phyloP scores from a whole-genome alignment of 2,329 filamentous ascomycete genomes.

The Dactylellina cionopaga region DNA sequence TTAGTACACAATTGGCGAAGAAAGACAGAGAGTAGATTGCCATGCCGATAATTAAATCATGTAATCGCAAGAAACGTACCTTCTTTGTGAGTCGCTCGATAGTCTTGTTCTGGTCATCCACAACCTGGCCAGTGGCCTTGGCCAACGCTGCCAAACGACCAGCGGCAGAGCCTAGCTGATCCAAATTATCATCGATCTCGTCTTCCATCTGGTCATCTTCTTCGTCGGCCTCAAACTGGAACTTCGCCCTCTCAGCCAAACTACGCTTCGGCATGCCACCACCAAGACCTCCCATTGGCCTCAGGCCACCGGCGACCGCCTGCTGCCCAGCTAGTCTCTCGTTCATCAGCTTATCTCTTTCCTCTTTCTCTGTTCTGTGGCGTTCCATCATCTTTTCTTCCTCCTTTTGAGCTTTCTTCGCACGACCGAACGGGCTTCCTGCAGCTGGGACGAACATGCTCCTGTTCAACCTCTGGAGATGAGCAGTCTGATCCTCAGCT shows the following conservation, averaged over 20 bases:
- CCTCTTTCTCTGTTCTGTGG: slow-evolving; percentile 72
- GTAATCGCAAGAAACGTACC: slow-evolving; percentile 66
- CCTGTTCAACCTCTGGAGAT: slow-evolving; percentile 84
- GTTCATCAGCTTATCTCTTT: slow-evolving; percentile 71
- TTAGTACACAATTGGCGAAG: neutral
- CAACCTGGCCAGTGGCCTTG: slow-evolving; percentile 76
- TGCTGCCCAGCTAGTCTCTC: slow-evolving; percentile 66
- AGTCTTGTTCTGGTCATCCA: slow-evolving; percentile 79
- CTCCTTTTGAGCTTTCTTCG: slow-evolving; percentile 70
- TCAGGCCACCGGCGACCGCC: slow-evolving; percentile 67
- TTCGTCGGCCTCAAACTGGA: slow-evolving; percentile 80
- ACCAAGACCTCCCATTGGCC: slow-evolving; percentile 53
- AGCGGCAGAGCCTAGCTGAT: slow-evolving; percentile 70
- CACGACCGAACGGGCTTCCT: slow-evolving; percentile 78
- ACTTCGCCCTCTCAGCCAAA: slow-evolving; percentile 74
- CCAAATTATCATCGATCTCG: slow-evolving; percentile 75
- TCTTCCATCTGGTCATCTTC: slow-evolving; percentile 75
- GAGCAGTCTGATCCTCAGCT: slow-evolving; percentile 80
- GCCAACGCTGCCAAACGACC: slow-evolving; percentile 78
- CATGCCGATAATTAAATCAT: too few relatives aligned
- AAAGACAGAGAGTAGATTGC: too few relatives aligned
- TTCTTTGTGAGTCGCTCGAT: slow-evolving; percentile 81
- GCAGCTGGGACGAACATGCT: slow-evolving; percentile 92
- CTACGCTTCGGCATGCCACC: slow-evolving; percentile 60
- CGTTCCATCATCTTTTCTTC: slow-evolving; percentile 77